Conservation (phyloP, 2,329 filamentous ascomycete species). For the Albophoma yamanashiensis region DNA sequence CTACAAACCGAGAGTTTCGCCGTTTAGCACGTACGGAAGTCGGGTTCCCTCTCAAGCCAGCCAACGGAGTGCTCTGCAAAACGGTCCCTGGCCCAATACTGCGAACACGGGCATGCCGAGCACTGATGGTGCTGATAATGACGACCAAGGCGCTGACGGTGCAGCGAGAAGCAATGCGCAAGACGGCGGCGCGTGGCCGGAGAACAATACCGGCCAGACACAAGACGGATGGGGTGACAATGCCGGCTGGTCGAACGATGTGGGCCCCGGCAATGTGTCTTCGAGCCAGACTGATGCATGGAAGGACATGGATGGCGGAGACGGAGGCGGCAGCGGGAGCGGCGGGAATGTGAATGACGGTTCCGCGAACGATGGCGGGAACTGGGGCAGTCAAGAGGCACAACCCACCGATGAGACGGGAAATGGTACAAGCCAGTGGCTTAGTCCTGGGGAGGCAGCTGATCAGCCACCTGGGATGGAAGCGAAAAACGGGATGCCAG, state of each 20-base stretch:
- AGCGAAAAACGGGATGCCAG: slow-evolving; percentile 20
- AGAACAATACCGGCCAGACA: slow-evolving; percentile 2
- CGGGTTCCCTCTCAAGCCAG: slow-evolving; percentile 2
- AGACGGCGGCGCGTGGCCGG: slow-evolving; percentile 2
- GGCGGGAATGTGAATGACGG: neutral
- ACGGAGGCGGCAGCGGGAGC: slow-evolving; percentile 8
- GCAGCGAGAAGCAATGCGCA: neutral
- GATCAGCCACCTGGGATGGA: neutral
- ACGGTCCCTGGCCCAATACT: neutral
- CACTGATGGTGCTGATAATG: slow-evolving; percentile 1
- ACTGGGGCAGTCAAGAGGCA: neutral
- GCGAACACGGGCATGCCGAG: neutral
- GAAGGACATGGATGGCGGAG: slow-evolving; percentile 3
- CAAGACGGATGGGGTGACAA: neutral
- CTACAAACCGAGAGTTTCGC: slow-evolving; percentile 9
- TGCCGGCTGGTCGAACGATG: neutral
- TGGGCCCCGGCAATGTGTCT: neutral
- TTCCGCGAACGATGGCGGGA: neutral
- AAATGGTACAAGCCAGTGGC: neutral
- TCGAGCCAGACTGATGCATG: neutral
- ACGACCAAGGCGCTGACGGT: neutral
- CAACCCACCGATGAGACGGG: neutral
- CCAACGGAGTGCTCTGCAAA: neutral
- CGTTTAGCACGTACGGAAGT: slow-evolving; percentile 10
- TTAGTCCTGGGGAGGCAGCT: neutral